phyloP scores from a whole-genome alignment of 805 yeast genomes.

The Clavispora phyllophila region DNA sequence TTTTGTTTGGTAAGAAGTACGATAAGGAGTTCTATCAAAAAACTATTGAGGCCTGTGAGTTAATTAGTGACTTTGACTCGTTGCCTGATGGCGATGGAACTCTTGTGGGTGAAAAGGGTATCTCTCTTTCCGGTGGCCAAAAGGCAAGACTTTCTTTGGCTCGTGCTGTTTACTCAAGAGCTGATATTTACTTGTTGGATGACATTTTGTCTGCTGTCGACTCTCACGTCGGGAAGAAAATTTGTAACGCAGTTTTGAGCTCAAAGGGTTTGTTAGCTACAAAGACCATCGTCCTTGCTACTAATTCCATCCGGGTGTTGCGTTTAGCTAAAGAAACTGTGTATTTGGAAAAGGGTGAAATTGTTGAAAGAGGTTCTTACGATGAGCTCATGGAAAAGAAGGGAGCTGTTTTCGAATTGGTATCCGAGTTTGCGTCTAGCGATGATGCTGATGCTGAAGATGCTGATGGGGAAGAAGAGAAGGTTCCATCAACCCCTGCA shows the following conservation, averaged over 20 bases:
- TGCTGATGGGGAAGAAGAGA: conserved; percentile 5
- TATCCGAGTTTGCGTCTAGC: conserved; percentile 27
- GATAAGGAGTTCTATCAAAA: conserved; percentile 38
- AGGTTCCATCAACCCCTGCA: neutral
- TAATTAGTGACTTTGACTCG: conserved; percentile 41
- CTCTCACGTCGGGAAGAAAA: conserved; percentile 59
- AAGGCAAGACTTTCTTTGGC: conserved; percentile 63
- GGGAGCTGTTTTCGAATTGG: conserved; percentile 30
- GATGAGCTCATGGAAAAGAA: conserved; percentile 38
- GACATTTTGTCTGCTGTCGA: conserved; percentile 71
- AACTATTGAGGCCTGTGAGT: conserved; percentile 46
- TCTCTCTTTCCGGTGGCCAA: conserved; percentile 59
- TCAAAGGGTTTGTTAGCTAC: conserved; percentile 47
- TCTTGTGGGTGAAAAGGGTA: conserved; percentile 57
- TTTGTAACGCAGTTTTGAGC: conserved; percentile 43
- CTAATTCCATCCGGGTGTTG: conserved; percentile 53
- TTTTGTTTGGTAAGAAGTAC: conserved; percentile 44
- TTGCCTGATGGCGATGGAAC: conserved; percentile 52
- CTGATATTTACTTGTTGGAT: conserved; percentile 56
- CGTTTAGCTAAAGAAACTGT: conserved; percentile 56
- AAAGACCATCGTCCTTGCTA: conserved; percentile 53
- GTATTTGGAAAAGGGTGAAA: conserved; percentile 49
- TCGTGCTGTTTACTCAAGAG: conserved; percentile 60
- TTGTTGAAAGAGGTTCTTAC: conserved; percentile 55
- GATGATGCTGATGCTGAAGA: conserved; percentile 11